Conservation (phyloP, 805 yeast species). For the Wickerhamiella occidentalis region DNA sequence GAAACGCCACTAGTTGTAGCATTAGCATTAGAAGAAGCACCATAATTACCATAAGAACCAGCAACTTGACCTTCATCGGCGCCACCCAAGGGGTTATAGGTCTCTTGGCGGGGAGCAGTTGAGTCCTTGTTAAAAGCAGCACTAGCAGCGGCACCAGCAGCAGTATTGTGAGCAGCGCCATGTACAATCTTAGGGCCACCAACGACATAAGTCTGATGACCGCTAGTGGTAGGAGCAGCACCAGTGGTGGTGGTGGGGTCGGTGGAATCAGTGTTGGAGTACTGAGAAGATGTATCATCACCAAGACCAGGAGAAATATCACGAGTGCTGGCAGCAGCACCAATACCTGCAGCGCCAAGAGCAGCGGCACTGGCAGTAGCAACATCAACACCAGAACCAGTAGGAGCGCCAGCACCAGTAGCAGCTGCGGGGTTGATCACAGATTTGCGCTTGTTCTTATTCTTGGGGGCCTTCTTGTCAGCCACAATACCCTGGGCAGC, state of each 20-base stretch:
- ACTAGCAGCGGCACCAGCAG: not conserved
- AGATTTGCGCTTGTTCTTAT: not conserved
- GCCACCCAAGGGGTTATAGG: not conserved
- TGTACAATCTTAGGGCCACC: not conserved
- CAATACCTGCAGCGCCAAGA: constrained; percentile 7
- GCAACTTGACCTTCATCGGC: constrained; percentile 5
- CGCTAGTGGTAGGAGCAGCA: not conserved
- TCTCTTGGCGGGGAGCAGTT: not conserved
- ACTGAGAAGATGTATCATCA: not conserved
- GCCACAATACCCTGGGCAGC: constrained; percentile 2
- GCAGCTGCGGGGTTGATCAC: not conserved
- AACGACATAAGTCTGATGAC: not conserved
- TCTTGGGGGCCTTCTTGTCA: not conserved
- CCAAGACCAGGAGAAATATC: not conserved
- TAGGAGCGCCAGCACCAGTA: not conserved
- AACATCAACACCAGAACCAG: not conserved
- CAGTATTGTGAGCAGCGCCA: not conserved
- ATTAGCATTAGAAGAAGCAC: not conserved
- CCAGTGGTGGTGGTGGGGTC: not conserved
- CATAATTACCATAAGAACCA: constrained; percentile 4
- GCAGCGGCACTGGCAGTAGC: constrained; percentile 9
- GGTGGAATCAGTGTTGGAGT: not conserved
- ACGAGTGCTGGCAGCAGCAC: not conserved
- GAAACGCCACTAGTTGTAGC: not conserved
- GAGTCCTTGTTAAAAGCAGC: not conserved